Conservation (phyloP, 257 asterid genomes). For the Solanum phureja region DNA sequence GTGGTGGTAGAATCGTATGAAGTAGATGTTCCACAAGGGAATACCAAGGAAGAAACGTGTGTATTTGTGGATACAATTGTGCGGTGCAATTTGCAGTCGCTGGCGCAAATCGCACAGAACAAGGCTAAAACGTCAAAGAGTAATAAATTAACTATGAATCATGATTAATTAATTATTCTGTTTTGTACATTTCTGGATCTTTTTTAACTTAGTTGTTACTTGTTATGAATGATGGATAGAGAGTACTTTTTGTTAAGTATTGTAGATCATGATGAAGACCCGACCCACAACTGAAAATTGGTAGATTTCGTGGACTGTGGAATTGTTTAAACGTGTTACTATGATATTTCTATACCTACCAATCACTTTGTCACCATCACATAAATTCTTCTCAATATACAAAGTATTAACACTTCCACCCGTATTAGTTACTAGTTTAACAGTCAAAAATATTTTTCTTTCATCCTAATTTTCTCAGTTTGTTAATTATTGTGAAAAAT, state of each 20-base stretch:
- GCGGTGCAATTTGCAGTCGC: conserved; percentile 62
- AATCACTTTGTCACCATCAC: neutral
- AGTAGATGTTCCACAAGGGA: conserved; percentile 74
- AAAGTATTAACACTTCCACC: neutral
- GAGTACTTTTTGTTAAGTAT: neutral
- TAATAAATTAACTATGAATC: neutral
- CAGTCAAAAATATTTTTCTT: neutral
- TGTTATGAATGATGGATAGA: conserved; percentile 2
- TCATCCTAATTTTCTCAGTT: neutral
- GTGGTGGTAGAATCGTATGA: conserved; percentile 79
- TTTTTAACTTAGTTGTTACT: neutral
- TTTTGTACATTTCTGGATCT: neutral
- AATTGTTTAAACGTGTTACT: neutral
- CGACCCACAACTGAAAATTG: conserved; percentile 2
- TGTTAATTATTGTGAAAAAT: neutral
- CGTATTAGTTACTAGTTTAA: neutral
- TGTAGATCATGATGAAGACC: conserved; percentile 20
- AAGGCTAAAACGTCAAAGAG: conserved; percentile 5
- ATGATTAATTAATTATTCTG: neutral
- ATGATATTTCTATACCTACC: neutral
- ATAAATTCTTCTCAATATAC: neutral
- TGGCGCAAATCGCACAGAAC: conserved; percentile 46
- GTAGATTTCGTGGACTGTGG: neutral
- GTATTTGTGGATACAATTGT: conserved; percentile 74
- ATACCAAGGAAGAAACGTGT: conserved; percentile 63